Evolutionary conservation across 352 stramenopile species (phyloP).

Genomic region (Saprolegnia parasitica): DNA sequence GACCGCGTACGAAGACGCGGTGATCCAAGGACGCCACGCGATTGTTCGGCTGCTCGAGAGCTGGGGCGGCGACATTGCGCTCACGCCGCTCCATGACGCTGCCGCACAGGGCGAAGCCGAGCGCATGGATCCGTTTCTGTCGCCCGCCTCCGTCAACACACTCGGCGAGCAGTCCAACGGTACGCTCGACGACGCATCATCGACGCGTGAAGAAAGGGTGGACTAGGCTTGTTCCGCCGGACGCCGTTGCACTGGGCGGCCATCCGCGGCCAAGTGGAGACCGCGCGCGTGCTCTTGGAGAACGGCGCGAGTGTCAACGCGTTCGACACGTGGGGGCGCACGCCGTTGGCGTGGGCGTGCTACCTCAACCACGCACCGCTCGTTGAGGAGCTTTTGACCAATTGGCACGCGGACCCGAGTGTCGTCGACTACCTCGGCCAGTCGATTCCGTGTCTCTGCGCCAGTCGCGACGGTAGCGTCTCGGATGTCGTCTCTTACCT

Average conservation of each 20-base stretch:
- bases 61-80: slow-evolving; percentile 62
- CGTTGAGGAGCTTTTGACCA: slow-evolving; percentile 45
- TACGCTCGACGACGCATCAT: not conserved
- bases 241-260: slow-evolving; percentile 71
- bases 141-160: slow-evolving; percentile 52
- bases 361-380: slow-evolving; percentile 56
- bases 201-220: not conserved
- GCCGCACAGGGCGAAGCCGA: slow-evolving; percentile 41
- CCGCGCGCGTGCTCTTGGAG: slow-evolving; percentile 50
- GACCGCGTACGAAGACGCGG: slow-evolving; percentile 60
- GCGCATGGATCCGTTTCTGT: slow-evolving; percentile 45
- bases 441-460: slow-evolving; percentile 10
- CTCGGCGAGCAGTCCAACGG: slow-evolving; percentile 64
- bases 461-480: slow-evolving; percentile 7
- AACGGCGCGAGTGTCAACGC: too few relatives aligned
- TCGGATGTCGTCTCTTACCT: not conserved
- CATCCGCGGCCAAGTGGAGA: slow-evolving; percentile 45
- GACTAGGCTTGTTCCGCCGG: slow-evolving; percentile 48
- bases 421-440: not conserved
- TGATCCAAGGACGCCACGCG: slow-evolving; percentile 59
- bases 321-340: slow-evolving; percentile 60
- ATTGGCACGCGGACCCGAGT: slow-evolving; percentile 8
- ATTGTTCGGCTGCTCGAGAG: slow-evolving; percentile 59
- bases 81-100: slow-evolving; percentile 65
- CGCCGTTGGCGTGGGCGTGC: slow-evolving; percentile 62